Percentiles rank a stretch among this genome's conserved stretches.
These are phyloP conservation scores for Quercus tomentella DNA, from an alignment of 331 rosid species.

Conservation along the genomic window DNA sequence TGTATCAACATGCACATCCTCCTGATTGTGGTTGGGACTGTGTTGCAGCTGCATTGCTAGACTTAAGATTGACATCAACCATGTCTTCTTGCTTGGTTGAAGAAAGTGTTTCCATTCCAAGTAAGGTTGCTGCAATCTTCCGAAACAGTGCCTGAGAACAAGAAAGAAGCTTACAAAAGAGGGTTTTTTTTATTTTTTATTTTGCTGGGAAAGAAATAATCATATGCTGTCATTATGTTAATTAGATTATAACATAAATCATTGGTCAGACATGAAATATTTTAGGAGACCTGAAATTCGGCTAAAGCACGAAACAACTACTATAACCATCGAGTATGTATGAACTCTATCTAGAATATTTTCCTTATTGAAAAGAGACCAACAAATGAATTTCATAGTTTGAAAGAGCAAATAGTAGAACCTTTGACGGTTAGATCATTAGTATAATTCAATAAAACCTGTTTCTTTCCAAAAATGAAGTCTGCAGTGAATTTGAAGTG, in stretches of 20 bases:
- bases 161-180: background rate
- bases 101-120: conserved; percentile 91
- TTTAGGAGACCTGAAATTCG: background rate
- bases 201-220: background rate
- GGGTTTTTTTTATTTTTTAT: no score
- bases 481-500: background rate
- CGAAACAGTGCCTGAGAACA: conserved; percentile 67
- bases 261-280: background rate
- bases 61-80: conserved; percentile 87
- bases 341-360: background rate
- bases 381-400: background rate
- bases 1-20: conserved; percentile 70
- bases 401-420: background rate
- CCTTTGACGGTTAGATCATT: background rate
- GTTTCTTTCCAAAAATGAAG: no score
- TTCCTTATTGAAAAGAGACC: background rate
- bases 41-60: conserved; percentile 33
- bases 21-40: conserved; percentile 69
- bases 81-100: conserved; percentile 93
- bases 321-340: background rate
- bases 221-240: background rate
- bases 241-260: background rate
- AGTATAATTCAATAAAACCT: no score
- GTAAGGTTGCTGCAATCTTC: conserved; percentile 87
- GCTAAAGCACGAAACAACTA: background rate